Base-by-base conservation (phyloP, 2,329 filamentous ascomycete genomes). In the Cercospora beticola region DNA sequence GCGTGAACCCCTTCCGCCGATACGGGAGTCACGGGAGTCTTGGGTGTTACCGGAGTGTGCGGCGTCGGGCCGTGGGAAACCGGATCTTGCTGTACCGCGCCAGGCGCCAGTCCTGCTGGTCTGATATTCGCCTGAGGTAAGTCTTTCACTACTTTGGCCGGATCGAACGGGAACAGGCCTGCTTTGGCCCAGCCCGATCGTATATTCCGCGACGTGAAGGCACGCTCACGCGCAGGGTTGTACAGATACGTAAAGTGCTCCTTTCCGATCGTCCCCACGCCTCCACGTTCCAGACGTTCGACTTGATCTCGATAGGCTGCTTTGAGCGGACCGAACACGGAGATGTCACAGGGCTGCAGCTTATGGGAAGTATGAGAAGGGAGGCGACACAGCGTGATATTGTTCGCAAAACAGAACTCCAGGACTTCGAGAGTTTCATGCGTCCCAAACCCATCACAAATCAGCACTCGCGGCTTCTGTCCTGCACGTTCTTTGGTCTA, bases 401-500 rank as follows among this genome's bases (percentile, higher is more conserved):
- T 77, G 61, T 80, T 77, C 61, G 75, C 66, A 59, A 77, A 76
- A 66, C 72, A 79, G 65, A 74, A 68, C 36, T 49, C 56, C 43
- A 69, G 21, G 40, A 79, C 69, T 43, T 76, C 66, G 40, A 71
- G 76, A 5, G 76, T 77, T 67, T 81, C 74, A 64, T 81, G 76
- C 18, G 75, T 78, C 10, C 71, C 74, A 59, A 81, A 80, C 52
- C 79, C 73, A 66, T 82, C 74, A 40, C 65, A 77, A n/a, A 81
- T 79, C n/a, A 81, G 70, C 4, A 80, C 66, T 0, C 78, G 76
- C 68, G 74, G 79, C 66, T 74, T 78, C 10, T 71, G 36, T 28
- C 78, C 71, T 64, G 77, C 78, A 64, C 67, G 69, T 61, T 59
- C 70, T 73, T 73, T 76, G 5, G 78, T 81, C 66, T 78, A 33